Percentiles rank a stretch among this genome's conserved stretches.
phyloP scores from a whole-genome alignment of 2,329 filamentous ascomycete genomes.

The Reticulascus tulasneorum region DNA sequence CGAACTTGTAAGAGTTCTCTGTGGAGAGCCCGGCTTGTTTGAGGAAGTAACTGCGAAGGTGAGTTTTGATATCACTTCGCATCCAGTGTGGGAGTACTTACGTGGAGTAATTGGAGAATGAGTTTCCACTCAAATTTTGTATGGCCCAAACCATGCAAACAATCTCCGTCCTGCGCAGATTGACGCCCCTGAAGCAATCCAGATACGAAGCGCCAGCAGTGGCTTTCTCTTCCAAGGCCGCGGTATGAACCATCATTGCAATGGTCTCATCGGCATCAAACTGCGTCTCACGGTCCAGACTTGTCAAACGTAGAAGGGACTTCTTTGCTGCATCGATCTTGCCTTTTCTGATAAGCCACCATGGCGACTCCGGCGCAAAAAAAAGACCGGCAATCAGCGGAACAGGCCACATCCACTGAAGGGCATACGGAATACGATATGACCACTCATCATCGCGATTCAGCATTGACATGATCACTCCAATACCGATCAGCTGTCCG shows the following conservation, averaged over 20 bases:
- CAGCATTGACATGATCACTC: constrained; percentile 68
- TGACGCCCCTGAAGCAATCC: constrained; percentile 79
- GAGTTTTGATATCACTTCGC: not conserved
- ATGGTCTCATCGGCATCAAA: constrained; percentile 82
- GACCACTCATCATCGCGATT: constrained; percentile 63
- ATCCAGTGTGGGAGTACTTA: too few relatives aligned
- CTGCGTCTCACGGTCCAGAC: constrained; percentile 57
- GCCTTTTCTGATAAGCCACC: constrained; percentile 71
- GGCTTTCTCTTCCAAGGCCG: constrained; percentile 71
- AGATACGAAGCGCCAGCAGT: constrained; percentile 70
- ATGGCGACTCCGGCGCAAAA: constrained; percentile 67
- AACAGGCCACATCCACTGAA: constrained; percentile 77
- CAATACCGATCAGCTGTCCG: constrained; percentile 70
- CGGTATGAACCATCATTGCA: constrained; percentile 90
- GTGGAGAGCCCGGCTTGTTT: constrained; percentile 54
- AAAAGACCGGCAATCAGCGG: constrained; percentile 62
- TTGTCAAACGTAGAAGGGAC: constrained; percentile 63
- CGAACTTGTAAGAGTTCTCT: constrained; percentile 52
- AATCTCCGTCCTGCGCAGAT: constrained; percentile 72
- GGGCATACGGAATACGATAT: constrained; percentile 65
- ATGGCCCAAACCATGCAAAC: constrained; percentile 63
- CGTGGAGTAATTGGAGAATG: constrained; percentile 63
- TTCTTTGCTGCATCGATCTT: constrained; percentile 62
- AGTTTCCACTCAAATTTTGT: constrained; percentile 60
- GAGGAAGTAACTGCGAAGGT: constrained; percentile 47